Evolutionary conservation across 2,329 filamentous ascomycete genomes (phyloP), one percentile per base, ranked within the genome.

Genomic region (Talaromyces atroroseus): DNA sequence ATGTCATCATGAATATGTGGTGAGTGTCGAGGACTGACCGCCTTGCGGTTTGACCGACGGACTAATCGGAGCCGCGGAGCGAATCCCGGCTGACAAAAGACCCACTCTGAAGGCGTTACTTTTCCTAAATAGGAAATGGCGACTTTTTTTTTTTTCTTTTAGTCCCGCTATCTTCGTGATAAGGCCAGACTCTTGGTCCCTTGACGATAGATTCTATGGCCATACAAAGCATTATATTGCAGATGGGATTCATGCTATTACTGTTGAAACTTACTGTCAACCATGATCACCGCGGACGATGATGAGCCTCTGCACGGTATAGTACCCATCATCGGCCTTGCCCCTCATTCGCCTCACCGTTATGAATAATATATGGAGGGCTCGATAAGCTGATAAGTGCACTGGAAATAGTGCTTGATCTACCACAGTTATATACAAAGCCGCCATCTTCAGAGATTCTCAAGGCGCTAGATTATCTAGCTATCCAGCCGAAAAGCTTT

Each of bases 341-440:
- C 56, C 51, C 54, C 56, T 48, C 53, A 46, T 52, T 59, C 47
- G 61, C 55, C 57, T 58, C 62, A 60, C 62, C 62, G 61, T 53
- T 6, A 16, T 34, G 10, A 20, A 18, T 29, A 20, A 18, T 29
- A 21, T 64, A 36, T 61, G 42, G 38, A n/a, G 14, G 64, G 59
- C 52, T 58, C 24, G 42, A 60, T 58, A 57, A 50, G 48, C 67
- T 70, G 67, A 72, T 69, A 68, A 72, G 65, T 52, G 18, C 40
- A n/a, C 16, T 34, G 18, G 32, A 21, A 32, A 48, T 65, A 86
- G 84, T 85, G 57, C 76, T 87, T 57, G 88, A 92, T 66, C 82
- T 96, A 24, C 90, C 91, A n/a, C 89, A 91, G 66, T 80, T 92
- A 60, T 90, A 91, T 80, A 82, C 87, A 64, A 87, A 83, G 66